Percentiles rank a stretch among this genome's conserved stretches.
Conservation (phyloP, 345 rosid species). For the Punica granatum region DNA sequence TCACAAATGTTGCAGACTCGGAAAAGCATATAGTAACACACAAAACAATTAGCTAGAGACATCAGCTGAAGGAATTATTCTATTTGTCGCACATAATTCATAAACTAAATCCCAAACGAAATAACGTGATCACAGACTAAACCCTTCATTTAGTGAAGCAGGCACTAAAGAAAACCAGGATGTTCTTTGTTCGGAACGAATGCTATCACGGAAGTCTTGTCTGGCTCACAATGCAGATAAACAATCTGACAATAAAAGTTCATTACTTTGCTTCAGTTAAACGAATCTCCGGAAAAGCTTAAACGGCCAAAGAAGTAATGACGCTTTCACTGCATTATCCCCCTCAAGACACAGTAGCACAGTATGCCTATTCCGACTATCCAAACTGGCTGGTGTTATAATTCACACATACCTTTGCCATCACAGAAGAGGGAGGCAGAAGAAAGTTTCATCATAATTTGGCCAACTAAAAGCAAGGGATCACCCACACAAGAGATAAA, state of each 20-base stretch:
- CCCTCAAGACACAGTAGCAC: neutral
- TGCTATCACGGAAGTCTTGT: neutral
- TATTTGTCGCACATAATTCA: neutral
- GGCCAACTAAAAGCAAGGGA: conserved; percentile 10
- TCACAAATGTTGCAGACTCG: neutral
- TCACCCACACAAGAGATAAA: neutral
- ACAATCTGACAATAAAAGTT: neutral
- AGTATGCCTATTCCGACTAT: neutral
- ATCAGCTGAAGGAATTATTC: neutral
- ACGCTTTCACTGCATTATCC: neutral
- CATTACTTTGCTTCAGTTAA: neutral
- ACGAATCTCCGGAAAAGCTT: neutral
- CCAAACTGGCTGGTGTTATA: neutral
- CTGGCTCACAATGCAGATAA: too few species aligned
- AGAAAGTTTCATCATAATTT: neutral
- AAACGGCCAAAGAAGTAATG: too few species aligned
- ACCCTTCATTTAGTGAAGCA: neutral
- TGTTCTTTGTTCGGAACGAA: neutral
- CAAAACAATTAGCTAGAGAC: neutral
- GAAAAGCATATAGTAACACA: neutral
- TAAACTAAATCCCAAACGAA: neutral
- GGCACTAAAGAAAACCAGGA: too few species aligned
- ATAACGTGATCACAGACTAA: neutral
- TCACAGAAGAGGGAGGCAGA: too few species aligned
- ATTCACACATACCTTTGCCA: neutral